Conservation (phyloP, 257 asterid genomes). For the Knoxia roxburghii region DNA sequence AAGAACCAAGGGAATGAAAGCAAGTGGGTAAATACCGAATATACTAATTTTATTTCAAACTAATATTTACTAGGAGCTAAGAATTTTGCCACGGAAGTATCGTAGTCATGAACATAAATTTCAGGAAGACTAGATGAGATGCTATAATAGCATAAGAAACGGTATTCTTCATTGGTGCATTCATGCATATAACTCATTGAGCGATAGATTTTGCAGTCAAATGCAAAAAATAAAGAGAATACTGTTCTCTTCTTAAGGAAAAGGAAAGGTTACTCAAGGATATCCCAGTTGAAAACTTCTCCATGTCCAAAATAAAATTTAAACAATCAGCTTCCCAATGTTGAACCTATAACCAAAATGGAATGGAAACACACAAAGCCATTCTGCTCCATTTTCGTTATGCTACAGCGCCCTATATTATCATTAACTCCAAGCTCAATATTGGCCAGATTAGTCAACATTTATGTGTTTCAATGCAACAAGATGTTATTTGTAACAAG, state of each 20-base stretch:
- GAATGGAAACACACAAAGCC: not conserved
- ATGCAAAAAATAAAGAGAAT: not conserved
- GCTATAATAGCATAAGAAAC: not conserved
- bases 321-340: not conserved
- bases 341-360: not conserved
- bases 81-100: not conserved
- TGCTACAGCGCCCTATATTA: not conserved
- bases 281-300: conserved; percentile 1
- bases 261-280: not conserved
- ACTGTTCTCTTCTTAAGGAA: not conserved
- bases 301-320: not conserved
- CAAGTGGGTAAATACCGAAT: not conserved
- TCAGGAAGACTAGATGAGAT: not conserved
- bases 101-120: not conserved
- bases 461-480: too few species aligned
- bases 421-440: too few species aligned
- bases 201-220: not conserved
- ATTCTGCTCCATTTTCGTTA: not conserved
- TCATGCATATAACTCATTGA: not conserved
- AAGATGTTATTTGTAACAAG: too few species aligned
- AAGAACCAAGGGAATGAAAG: not conserved
- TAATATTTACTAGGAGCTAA: not conserved
- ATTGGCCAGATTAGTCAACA: too few species aligned
- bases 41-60: not conserved
- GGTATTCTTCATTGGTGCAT: not conserved